A percentile compares a stretch with the other conserved stretches of the same genome.
phyloP scores from a whole-genome alignment of 2,329 filamentous ascomycete genomes.

The Fusarium stilboides region DNA sequence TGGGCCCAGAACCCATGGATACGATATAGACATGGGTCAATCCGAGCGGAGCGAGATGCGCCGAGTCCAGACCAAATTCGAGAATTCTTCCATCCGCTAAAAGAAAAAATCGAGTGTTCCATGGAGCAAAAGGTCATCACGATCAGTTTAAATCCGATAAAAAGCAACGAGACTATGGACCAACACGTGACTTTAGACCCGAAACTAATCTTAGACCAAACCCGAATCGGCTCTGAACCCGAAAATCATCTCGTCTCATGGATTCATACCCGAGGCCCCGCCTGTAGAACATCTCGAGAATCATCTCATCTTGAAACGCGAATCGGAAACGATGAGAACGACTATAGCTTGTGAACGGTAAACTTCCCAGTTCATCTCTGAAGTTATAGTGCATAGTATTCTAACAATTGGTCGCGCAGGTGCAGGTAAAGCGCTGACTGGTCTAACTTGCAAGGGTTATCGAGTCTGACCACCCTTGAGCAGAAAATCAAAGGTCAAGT shows the following conservation, averaged over 20 bases:
- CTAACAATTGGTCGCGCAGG: conserved; percentile 11
- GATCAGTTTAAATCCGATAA: background rate
- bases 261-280: conserved; percentile 36
- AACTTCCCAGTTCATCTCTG: background rate
- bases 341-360: conserved; percentile 49
- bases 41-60: background rate
- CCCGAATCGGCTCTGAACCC: conserved; percentile 35
- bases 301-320: conserved; percentile 12
- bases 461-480: background rate
- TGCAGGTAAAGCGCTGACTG: conserved; percentile 41
- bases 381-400: rapidly evolving
- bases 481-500: conserved; percentile 49
- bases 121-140: background rate
- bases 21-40: background rate
- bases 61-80: background rate
- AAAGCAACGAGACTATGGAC: background rate
- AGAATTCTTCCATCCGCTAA: background rate
- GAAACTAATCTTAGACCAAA: background rate
- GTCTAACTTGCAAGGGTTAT: background rate
- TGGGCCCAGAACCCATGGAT: background rate
- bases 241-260: background rate
- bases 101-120: background rate
- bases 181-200: conserved; percentile 9
- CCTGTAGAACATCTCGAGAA: conserved; percentile 5
- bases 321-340: conserved; percentile 36